These are phyloP conservation scores for Stentor coeruleus DNA, from an alignment of 73 alveolate species.

Conservation along the genomic window DNA sequence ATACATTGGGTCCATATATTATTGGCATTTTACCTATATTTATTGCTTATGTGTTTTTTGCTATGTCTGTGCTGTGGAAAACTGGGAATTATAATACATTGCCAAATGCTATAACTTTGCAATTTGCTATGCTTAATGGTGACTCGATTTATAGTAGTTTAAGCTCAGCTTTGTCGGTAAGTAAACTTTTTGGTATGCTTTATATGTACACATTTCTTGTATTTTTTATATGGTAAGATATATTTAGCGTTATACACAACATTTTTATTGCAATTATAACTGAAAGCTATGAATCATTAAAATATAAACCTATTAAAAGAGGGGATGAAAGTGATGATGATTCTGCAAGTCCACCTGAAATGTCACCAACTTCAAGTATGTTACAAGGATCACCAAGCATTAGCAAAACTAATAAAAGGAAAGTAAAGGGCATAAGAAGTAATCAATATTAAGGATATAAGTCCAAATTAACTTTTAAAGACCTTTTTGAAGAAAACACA, in stretches of 20 bases:
- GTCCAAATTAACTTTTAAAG: no score
- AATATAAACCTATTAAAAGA: constrained; percentile 8
- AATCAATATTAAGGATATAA: not conserved
- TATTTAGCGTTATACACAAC: constrained; percentile 47
- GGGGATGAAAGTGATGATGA: not conserved
- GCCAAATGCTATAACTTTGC: constrained; percentile 49
- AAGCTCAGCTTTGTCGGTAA: constrained; percentile 48
- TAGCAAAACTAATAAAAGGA: no score
- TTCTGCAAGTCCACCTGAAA: not conserved
- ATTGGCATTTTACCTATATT: constrained; percentile 77
- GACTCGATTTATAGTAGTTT: constrained; percentile 75
- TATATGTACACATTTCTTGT: constrained; percentile 64
- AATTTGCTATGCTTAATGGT: constrained; percentile 76
- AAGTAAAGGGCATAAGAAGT: not conserved
- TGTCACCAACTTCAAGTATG: no score
- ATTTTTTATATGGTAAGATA: constrained; percentile 48
- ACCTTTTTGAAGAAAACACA: no score
- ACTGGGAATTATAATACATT: constrained; percentile 61
- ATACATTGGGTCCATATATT: constrained; percentile 60
- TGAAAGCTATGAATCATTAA: constrained; percentile 53
- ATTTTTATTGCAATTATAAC: constrained; percentile 73
- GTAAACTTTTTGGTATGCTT: constrained; percentile 59
- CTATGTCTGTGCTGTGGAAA: constrained; percentile 80
- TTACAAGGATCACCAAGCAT: not conserved
- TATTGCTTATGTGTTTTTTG: constrained; percentile 80